These are phyloP conservation scores for Lasiodiplodia gonubiensis DNA, from an alignment of 2,329 filamentous ascomycete species.

Conservation along the genomic window DNA sequence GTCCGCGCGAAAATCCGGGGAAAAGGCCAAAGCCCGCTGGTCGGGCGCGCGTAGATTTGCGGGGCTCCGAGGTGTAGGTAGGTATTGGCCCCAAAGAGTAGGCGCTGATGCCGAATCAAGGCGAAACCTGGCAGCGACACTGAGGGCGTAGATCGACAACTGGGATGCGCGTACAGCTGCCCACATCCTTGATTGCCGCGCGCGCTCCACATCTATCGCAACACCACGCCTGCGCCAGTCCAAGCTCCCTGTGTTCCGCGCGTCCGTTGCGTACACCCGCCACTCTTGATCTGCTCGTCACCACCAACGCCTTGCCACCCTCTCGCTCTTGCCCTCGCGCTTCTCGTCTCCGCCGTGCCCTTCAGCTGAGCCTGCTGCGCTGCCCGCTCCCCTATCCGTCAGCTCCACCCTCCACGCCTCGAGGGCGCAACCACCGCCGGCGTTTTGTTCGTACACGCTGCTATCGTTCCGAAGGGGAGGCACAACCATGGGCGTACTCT, in stretches of 20 bases:
- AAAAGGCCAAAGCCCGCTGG: slow-evolving; percentile 10
- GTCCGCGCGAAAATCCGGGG: slow-evolving; percentile 24
- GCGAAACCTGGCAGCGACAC: slow-evolving; percentile 24
- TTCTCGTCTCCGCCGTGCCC: background rate
- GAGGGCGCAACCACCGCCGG: background rate
- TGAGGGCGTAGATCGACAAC: slow-evolving; percentile 7
- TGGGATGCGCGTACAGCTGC: slow-evolving; percentile 15
- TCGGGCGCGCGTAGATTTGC: slow-evolving; percentile 22
- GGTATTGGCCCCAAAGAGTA: background rate
- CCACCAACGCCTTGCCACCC: background rate
- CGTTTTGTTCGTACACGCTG: background rate
- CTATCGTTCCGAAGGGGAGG: slow-evolving; percentile 15
- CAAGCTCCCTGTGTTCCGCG: slow-evolving; percentile 21
- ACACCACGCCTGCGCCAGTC: slow-evolving; percentile 27
- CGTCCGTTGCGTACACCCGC: slow-evolving; percentile 19
- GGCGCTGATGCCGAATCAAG: background rate
- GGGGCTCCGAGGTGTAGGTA: background rate
- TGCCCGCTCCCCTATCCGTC: slow-evolving; percentile 16
- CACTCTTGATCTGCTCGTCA: background rate
- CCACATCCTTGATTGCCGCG: slow-evolving; percentile 26
- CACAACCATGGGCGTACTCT: slow-evolving; percentile 20
- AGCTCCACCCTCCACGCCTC: background rate
- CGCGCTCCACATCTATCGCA: slow-evolving; percentile 22
- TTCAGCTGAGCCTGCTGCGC: slow-evolving; percentile 6
- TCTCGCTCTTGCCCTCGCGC: background rate